Evolutionary conservation across 768 basidiomycete species (phyloP).

Genomic region (Agaricus blazei): DNA sequence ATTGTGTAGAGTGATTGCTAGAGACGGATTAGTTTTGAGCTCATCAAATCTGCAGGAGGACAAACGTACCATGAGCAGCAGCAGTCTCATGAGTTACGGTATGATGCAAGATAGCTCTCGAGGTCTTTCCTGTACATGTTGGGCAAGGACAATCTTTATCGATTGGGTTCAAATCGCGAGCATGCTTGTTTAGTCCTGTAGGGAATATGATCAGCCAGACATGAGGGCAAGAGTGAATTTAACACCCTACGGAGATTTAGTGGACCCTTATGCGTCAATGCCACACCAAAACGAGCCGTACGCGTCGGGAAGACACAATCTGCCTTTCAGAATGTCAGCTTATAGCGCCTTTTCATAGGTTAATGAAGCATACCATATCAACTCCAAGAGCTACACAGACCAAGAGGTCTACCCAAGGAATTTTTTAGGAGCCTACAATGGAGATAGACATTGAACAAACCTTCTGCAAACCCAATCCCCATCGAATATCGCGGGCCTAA

Average conservation of each 20-base stretch:
- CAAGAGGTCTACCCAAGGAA: slow-evolving; percentile 55
- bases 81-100: slow-evolving; percentile 75
- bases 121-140: slow-evolving; percentile 65
- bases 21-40: not conserved
- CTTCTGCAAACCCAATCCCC: slow-evolving; percentile 92
- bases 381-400: slow-evolving; percentile 91
- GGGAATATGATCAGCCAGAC: not conserved
- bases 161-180: slow-evolving; percentile 64
- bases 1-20: slow-evolving; percentile 81
- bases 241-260: slow-evolving; percentile 66
- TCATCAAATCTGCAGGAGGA: too few relatives aligned
- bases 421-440: not conserved
- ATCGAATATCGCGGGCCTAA: slow-evolving; percentile 86
- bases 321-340: slow-evolving; percentile 35
- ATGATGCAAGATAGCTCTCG: slow-evolving; percentile 74
- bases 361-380: slow-evolving; percentile 65
- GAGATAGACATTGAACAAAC: slow-evolving; percentile 27
- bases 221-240: not conserved
- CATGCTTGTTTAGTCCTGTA: slow-evolving; percentile 64
- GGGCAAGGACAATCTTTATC: slow-evolving; percentile 81
- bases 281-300: slow-evolving; percentile 88
- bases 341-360: not conserved
- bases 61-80: slow-evolving; percentile 70
- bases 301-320: slow-evolving; percentile 94
- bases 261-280: slow-evolving; percentile 76